A percentile compares a stretch with the other conserved stretches of the same genome.
Conservation (phyloP, 352 stramenopile genomes). For the Phytophthora vignae region DNA sequence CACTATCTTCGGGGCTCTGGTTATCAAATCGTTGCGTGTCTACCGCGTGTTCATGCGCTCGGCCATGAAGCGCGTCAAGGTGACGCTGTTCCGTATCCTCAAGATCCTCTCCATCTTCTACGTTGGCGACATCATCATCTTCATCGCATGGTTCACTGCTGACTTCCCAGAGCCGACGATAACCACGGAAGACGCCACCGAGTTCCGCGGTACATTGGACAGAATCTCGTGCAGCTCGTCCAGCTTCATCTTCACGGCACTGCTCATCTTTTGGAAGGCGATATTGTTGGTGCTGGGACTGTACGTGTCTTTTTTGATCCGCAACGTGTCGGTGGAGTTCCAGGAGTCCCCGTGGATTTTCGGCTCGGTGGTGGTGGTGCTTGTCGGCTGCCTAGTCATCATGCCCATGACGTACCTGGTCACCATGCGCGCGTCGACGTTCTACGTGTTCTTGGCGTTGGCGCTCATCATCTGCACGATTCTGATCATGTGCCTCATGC, state of each 20-base stretch:
- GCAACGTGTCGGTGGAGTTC: conserved; percentile 68
- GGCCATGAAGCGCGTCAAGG: conserved; percentile 50
- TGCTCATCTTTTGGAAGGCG: conserved; percentile 68
- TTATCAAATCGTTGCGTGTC: conserved; percentile 61
- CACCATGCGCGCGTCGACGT: conserved; percentile 42
- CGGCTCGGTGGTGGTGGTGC: conserved; percentile 51
- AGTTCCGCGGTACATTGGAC: conserved; percentile 42
- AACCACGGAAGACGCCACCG: conserved; percentile 18
- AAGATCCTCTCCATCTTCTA: conserved; percentile 51
- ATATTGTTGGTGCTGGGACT: conserved; percentile 52
- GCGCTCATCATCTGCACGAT: conserved; percentile 43
- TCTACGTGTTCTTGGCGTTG: conserved; percentile 46
- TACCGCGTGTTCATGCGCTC: conserved; percentile 64
- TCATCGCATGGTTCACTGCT: conserved; percentile 42
- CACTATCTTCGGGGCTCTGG: conserved; percentile 50
- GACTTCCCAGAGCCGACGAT: conserved; percentile 47
- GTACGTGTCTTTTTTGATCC: conserved; percentile 68
- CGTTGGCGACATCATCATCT: conserved; percentile 43
- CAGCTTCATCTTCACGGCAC: conserved; percentile 59
- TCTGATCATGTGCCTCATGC: conserved; percentile 52
- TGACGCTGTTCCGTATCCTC: conserved; percentile 46
- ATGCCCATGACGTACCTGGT: conserved; percentile 61
- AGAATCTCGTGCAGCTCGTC: conserved; percentile 44
- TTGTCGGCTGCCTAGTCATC: conserved; percentile 54
- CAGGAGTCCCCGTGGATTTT: conserved; percentile 79